A percentile compares a stretch with the other conserved stretches of the same genome.
phyloP scores from a whole-genome alignment of 805 yeast genomes.

The Pachysolen tannophilus region DNA sequence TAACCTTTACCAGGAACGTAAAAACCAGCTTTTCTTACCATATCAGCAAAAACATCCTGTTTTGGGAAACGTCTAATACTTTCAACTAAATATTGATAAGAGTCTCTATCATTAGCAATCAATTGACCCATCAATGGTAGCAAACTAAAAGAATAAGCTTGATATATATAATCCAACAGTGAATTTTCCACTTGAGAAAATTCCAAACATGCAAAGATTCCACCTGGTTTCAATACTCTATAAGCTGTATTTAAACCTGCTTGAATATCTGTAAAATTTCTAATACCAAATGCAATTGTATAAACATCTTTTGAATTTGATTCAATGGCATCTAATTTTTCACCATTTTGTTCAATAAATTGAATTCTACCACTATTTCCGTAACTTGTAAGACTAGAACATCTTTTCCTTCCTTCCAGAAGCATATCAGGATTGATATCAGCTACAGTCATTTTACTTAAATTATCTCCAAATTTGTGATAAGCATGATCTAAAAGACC shows the following conservation, averaged over 20 bases:
- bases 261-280: conserved; percentile 93
- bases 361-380: conserved; percentile 64
- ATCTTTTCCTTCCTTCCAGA: conserved; percentile 81
- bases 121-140: conserved; percentile 95
- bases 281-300: conserved; percentile 95
- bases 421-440: conserved; percentile 97
- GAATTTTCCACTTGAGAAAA: conserved; percentile 87
- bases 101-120: conserved; percentile 90
- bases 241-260: conserved; percentile 93
- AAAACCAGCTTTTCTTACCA: conserved; percentile 95
- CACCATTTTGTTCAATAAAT: conserved; percentile 91
- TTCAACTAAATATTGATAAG: conserved; percentile 94
- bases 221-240: conserved; percentile 94
- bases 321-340: conserved; percentile 72
- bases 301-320: conserved; percentile 89
- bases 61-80: conserved; percentile 86
- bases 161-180: conserved; percentile 66
- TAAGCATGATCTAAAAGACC: conserved; percentile 91
- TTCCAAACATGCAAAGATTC: conserved; percentile 93
- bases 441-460: conserved; percentile 79
- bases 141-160: conserved; percentile 79
- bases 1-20: conserved; percentile 86
- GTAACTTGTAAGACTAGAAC: conserved; percentile 43
- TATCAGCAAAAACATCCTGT: conserved; percentile 82
- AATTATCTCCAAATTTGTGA: conserved; percentile 61